phyloP scores from a whole-genome alignment of 2,329 filamentous ascomycete genomes.

The Didymosphaeria variabile region DNA sequence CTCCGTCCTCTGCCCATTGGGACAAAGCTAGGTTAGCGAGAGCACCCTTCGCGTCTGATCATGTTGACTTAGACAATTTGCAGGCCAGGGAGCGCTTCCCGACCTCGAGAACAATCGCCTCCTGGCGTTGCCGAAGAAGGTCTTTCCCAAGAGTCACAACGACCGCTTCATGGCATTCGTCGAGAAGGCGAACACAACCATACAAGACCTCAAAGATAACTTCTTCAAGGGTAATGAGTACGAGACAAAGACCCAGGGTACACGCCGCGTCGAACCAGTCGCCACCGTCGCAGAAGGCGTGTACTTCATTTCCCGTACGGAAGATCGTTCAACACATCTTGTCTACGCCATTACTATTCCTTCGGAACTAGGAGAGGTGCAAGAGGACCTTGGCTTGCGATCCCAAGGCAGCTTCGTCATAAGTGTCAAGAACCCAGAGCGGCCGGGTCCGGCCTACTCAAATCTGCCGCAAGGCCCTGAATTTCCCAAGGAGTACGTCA shows the following conservation, averaged over 20 bases:
- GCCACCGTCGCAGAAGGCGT: constrained; percentile 84
- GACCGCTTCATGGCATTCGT: constrained; percentile 86
- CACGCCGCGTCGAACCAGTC: constrained; percentile 72
- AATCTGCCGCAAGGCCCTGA: constrained; percentile 71
- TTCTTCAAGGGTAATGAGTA: constrained; percentile 76
- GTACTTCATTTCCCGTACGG: constrained; percentile 78
- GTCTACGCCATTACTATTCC: constrained; percentile 83
- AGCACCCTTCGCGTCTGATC: not conserved
- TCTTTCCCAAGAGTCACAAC: constrained; percentile 71
- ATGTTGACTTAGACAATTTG: not conserved
- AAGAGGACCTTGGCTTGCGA: constrained; percentile 76
- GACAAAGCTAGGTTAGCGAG: constrained; percentile 64
- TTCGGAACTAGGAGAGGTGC: constrained; percentile 72
- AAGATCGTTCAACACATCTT: constrained; percentile 75
- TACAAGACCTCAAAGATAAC: constrained; percentile 74
- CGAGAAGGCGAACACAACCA: constrained; percentile 73
- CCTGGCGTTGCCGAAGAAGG: constrained; percentile 84
- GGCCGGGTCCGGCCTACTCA: constrained; percentile 70
- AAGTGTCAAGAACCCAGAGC: constrained; percentile 81
- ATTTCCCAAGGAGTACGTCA: constrained; percentile 73
- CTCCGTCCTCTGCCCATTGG: constrained; percentile 75
- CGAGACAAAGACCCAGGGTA: constrained; percentile 77
- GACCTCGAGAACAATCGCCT: constrained; percentile 72
- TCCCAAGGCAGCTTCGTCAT: constrained; percentile 79
- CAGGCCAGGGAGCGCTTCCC: constrained; percentile 63